A percentile compares a stretch with the other conserved stretches of the same genome.
Conservation (phyloP, 208 protist species). For the Leishmania major region DNA sequence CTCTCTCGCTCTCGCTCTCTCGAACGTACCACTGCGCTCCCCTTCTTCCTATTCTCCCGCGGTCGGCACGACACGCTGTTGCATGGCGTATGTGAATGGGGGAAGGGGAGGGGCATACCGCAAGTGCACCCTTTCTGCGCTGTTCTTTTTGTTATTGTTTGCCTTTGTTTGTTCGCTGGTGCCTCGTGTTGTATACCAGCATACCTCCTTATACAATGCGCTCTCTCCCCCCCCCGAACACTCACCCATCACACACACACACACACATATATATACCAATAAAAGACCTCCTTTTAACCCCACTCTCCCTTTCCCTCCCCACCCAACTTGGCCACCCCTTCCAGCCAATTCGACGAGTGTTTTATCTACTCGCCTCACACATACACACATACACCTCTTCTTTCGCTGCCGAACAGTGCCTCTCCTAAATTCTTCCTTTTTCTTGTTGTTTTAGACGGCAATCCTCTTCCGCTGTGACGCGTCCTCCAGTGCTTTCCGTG, state of each 20-base stretch:
- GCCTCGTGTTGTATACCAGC: neutral
- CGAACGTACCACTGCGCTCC: neutral
- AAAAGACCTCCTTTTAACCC: too few relatives aligned
- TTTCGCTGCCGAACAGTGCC: neutral
- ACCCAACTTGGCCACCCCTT: too few relatives aligned
- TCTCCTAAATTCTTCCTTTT: conserved; percentile 6
- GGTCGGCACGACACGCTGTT: neutral
- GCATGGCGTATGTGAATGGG: neutral
- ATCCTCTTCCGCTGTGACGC: neutral
- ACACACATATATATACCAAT: neutral
- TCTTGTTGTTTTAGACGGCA: neutral
- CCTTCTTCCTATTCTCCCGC: neutral
- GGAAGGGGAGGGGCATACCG: neutral
- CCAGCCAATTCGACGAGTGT: too few relatives aligned
- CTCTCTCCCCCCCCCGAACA: neutral
- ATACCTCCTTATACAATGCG: neutral
- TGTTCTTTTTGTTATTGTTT: neutral
- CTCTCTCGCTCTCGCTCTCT: neutral
- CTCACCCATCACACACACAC: neutral
- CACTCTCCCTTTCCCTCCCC: too few relatives aligned
- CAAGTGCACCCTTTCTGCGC: neutral
- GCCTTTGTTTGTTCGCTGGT: neutral
- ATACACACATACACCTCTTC: neutral
- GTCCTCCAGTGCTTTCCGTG: neutral
- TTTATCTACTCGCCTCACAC: too few relatives aligned